Evolutionary conservation across 2,329 filamentous ascomycete genomes (phyloP).

Genomic region (Xylariales sp.): DNA sequence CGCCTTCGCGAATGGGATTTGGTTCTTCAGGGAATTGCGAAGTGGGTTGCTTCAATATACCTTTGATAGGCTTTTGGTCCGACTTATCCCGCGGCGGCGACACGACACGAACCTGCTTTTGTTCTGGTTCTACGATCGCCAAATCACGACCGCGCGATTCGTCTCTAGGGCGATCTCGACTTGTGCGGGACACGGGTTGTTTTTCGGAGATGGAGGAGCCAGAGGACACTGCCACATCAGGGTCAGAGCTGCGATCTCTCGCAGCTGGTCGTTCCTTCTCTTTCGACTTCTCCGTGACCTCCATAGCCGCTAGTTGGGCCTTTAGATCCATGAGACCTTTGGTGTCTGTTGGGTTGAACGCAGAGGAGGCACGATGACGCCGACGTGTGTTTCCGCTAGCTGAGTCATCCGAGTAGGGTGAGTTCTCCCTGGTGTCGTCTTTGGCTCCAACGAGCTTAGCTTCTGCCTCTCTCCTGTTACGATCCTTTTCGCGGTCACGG

Average conservation of each 20-base stretch:
- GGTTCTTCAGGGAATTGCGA: constrained; percentile 82
- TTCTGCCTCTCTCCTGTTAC: constrained; percentile 31
- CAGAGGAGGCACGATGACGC: constrained; percentile 30
- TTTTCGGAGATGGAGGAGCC: constrained; percentile 9
- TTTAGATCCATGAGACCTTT: constrained; percentile 45
- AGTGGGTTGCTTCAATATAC: constrained; percentile 81
- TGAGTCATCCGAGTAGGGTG: constrained; percentile 32
- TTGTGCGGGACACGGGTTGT: too few species aligned
- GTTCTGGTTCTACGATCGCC: constrained; percentile 20
- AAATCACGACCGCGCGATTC: constrained; percentile 39
- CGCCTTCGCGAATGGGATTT: constrained; percentile 80
- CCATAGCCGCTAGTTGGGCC: constrained; percentile 43
- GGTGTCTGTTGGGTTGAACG: constrained; percentile 51
- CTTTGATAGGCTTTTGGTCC: constrained; percentile 68
- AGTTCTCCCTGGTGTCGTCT: constrained; percentile 29
- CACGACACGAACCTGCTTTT: constrained; percentile 61
- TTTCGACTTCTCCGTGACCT: constrained; percentile 21
- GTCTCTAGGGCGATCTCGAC: constrained; percentile 14
- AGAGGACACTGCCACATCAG: constrained; percentile 9
- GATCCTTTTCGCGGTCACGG: constrained; percentile 12
- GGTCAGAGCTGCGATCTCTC: constrained; percentile 12
- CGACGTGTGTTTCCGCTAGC: constrained; percentile 30
- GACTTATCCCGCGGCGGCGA: constrained; percentile 62
- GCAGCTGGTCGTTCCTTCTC: constrained; percentile 11
- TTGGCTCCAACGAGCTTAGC: constrained; percentile 23